Evolutionary conservation across 345 rosid species (phyloP).

Genomic region (Eucalyptus grandis): DNA sequence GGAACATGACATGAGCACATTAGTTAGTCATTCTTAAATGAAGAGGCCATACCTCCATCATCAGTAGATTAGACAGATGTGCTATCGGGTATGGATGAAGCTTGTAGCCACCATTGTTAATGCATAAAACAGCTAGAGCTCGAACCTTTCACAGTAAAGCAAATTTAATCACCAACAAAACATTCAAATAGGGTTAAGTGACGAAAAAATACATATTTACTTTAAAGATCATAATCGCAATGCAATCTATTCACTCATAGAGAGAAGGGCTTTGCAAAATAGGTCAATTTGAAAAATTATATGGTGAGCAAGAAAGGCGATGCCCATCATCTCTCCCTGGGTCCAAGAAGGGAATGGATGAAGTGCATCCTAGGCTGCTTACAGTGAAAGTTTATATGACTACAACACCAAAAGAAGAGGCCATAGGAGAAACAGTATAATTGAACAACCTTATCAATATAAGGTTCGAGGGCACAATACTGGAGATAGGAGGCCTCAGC

Average conservation of each 20-base stretch:
- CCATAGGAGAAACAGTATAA: neutral
- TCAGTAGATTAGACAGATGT: constrained; percentile 46
- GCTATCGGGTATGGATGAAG: constrained; percentile 81
- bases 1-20: neutral
- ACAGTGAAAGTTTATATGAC: neutral
- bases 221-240: neutral
- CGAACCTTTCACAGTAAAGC: constrained; percentile 35
- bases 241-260: neutral
- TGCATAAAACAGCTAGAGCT: constrained; percentile 41
- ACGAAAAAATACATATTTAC: neutral
- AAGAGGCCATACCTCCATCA: constrained; percentile 48
- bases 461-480: constrained; percentile 58
- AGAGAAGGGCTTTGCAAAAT: neutral
- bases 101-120: constrained; percentile 74
- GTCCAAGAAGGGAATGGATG: neutral
- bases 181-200: neutral
- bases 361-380: neutral
- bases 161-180: neutral
- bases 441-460: constrained; percentile 41
- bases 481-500: constrained; percentile 77
- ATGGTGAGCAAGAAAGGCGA: neutral
- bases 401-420: neutral
- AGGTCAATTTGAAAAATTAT: neutral
- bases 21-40: neutral
- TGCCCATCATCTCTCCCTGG: neutral